Conservation (phyloP, 2,329 filamentous ascomycete genomes). For the Cladophialophora immunda region DNA sequence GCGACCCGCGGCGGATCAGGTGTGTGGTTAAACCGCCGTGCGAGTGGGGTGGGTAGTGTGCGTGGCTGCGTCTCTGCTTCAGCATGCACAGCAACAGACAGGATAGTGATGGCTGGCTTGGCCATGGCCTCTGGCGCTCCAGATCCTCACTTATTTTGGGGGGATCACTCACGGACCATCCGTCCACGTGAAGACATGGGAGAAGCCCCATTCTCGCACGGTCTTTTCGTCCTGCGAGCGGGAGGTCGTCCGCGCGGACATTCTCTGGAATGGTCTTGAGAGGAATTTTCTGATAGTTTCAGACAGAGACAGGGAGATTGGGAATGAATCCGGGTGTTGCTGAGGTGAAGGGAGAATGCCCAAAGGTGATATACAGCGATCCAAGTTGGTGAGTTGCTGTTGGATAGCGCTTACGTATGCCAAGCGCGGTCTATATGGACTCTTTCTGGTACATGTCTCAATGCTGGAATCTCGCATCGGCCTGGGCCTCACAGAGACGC, state of each 20-base stretch:
- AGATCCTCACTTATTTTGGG: too few relatives aligned
- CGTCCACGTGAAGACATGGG: slow-evolving; percentile 68
- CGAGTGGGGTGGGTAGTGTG: slow-evolving; percentile 67
- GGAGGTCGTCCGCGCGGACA: slow-evolving; percentile 28
- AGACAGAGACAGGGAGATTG: neutral
- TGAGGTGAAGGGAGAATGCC: neutral
- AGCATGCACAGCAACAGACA: neutral
- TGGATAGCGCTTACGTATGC: slow-evolving; percentile 5
- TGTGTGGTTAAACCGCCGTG: slow-evolving; percentile 67
- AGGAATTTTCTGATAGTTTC: slow-evolving; percentile 5
- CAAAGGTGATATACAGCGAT: neutral
- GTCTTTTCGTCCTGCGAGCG: slow-evolving; percentile 60
- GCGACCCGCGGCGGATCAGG: slow-evolving; percentile 63
- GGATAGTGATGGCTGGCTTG: too few relatives aligned
- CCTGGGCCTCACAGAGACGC: neutral
- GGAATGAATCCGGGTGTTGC: neutral
- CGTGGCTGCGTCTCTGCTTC: slow-evolving; percentile 53
- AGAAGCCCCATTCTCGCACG: slow-evolving; percentile 67
- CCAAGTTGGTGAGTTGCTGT: neutral
- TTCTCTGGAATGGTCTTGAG: neutral
- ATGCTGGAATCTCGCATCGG: neutral
- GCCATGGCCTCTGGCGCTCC: too few relatives aligned
- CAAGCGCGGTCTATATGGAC: slow-evolving; percentile 10
- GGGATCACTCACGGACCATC: slow-evolving; percentile 60
- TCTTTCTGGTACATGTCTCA: neutral